A percentile compares a stretch with the other conserved stretches of the same genome.
Evolutionary conservation across 257 asterid genomes (phyloP).

Genomic region (Thymus mandschuricus): DNA sequence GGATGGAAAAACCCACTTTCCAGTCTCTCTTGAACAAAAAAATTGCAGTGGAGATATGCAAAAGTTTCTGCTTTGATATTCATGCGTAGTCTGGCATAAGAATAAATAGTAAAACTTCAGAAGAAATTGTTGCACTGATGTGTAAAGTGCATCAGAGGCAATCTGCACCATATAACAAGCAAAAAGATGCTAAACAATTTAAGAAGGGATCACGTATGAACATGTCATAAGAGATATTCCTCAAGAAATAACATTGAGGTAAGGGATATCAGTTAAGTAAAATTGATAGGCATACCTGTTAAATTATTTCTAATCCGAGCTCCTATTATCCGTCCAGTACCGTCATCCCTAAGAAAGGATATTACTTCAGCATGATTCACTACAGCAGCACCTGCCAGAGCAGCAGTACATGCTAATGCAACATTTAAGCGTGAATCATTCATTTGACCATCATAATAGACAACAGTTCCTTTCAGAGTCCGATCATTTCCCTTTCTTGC

Average conservation of each 20-base stretch:
- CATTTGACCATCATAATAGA: conserved; percentile 99
- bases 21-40: conserved; percentile 18
- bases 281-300: conserved; percentile 59
- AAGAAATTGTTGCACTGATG: conserved; percentile 11
- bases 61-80: conserved; percentile 20
- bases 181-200: background rate
- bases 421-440: conserved; percentile 93
- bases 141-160: conserved; percentile 24
- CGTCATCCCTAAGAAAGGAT: conserved; percentile 72
- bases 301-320: conserved; percentile 77
- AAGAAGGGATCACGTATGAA: background rate
- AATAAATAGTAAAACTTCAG: background rate
- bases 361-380: conserved; percentile 93
- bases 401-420: conserved; percentile 92
- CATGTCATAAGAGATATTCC: conserved; percentile 16
- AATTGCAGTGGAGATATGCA: conserved; percentile 12
- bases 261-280: conserved; percentile 4
- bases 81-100: conserved; percentile 20
- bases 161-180: conserved; percentile 19
- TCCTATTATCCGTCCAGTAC: conserved; percentile 66
- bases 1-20: conserved; percentile 19
- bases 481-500: conserved; percentile 74
- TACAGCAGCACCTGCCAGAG: conserved; percentile 89
- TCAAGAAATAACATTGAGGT: conserved; percentile 3
- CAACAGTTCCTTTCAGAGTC: conserved; percentile 94